Evolutionary conservation across 768 basidiomycete genomes (phyloP).

Genomic region (Terana coerulea): DNA sequence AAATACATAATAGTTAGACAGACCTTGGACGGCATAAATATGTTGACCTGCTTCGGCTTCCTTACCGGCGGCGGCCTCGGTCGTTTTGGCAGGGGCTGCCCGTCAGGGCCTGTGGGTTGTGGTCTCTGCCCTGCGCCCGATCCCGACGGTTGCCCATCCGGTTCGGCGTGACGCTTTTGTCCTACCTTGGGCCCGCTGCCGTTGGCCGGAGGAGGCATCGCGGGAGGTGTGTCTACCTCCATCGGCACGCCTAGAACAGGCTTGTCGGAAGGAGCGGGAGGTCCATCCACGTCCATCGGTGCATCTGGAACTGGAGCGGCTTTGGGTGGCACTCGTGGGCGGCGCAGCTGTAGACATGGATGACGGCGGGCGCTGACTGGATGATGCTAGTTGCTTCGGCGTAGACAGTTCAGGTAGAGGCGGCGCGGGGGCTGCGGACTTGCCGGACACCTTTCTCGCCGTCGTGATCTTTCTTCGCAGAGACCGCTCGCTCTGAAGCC

Average conservation of each 20-base stretch:
- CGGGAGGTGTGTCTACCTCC: not conserved
- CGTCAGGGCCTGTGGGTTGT: not conserved
- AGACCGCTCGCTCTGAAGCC: conserved; percentile 11
- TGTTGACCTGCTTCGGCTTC: conserved; percentile 8
- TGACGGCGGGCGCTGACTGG: not conserved
- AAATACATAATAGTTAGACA: no score
- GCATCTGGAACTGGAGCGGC: no score
- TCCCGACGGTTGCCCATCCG: not conserved
- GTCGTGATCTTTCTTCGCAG: not conserved
- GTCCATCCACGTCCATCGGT: not conserved
- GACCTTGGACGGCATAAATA: conserved; percentile 25
- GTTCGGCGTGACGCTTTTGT: conserved; percentile 5
- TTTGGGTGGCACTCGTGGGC: no score
- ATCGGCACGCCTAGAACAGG: not conserved
- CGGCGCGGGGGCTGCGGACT: not conserved
- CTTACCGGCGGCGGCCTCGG: conserved; percentile 3
- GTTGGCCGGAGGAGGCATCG: not conserved
- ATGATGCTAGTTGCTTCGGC: not conserved
- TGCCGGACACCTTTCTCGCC: conserved; percentile 18
- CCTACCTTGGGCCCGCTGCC: not conserved
- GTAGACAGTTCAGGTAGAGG: not conserved
- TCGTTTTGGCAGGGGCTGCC: not conserved
- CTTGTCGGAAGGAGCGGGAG: not conserved
- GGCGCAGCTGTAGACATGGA: no score
- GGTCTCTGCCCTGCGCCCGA: not conserved